Percentiles rank a stretch among this genome's conserved stretches.
These are phyloP conservation scores for Tubosaeta sp. DNA, from an alignment of 768 basidiomycete genomes.

Conservation along the genomic window DNA sequence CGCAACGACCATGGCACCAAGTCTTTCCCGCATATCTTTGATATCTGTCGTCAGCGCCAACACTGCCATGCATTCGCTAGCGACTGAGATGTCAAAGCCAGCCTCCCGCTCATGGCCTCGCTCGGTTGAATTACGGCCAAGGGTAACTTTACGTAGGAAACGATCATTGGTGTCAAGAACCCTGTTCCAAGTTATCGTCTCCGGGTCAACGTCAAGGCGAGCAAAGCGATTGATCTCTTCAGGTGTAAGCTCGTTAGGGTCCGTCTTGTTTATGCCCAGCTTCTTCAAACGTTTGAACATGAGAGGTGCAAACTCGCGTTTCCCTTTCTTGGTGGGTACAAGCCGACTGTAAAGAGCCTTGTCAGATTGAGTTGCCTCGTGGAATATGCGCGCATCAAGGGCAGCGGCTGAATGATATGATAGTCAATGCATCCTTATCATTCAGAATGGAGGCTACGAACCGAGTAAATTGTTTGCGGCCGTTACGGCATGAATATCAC, in stretches of 20 bases:
- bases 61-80: conserved; percentile 98
- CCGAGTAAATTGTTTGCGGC: conserved; percentile 96
- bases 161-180: conserved; percentile 97
- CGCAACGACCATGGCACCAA: conserved; percentile 97
- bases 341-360: conserved; percentile 93
- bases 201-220: conserved; percentile 84
- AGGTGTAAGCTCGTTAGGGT: conserved; percentile 87
- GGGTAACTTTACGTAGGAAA: conserved; percentile 89
- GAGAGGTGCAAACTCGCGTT: conserved; percentile 89
- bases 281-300: conserved; percentile 96
- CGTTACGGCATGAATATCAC: conserved; percentile 96
- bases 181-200: conserved; percentile 96
- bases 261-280: conserved; percentile 90
- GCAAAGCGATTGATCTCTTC: conserved; percentile 91
- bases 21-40: conserved; percentile 85
- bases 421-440: conserved; percentile 2
- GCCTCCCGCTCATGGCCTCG: conserved; percentile 84
- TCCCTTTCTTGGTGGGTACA: conserved; percentile 90
- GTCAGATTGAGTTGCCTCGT: conserved; percentile 92
- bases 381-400: conserved; percentile 95
- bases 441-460: conserved; percentile 28
- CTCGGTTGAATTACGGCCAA: conserved; percentile 90
- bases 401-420: conserved; percentile 70
- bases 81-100: conserved; percentile 96
- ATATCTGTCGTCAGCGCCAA: conserved; percentile 86